Evolutionary conservation across 371 early-diverging fungal genomes (phyloP).

Genomic region (Lichtheimia corymbifera): DNA sequence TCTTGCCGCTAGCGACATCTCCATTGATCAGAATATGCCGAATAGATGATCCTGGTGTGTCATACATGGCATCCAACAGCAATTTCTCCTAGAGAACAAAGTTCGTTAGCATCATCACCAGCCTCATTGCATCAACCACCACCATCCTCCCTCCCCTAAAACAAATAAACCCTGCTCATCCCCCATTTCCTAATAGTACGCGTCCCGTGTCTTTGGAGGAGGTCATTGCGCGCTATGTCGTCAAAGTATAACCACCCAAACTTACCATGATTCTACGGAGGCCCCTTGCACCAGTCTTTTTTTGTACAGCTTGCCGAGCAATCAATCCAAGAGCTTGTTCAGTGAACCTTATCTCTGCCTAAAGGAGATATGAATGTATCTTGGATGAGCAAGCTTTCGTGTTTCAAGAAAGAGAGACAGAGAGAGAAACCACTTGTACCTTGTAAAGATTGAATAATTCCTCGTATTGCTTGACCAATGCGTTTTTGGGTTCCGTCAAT

Average conservation of each 20-base stretch:
- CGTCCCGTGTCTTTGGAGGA: too few relatives aligned
- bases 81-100: conserved; percentile 50
- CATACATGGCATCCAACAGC: conserved; percentile 74
- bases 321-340: conserved; percentile 61
- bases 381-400: too few relatives aligned
- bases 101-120: not conserved
- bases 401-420: not conserved
- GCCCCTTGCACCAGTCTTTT: conserved; percentile 83
- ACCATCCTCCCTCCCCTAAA: too few relatives aligned
- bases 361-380: not conserved
- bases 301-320: conserved; percentile 69
- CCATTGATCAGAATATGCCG: conserved; percentile 61
- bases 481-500: conserved; percentile 76
- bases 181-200: too few relatives aligned
- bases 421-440: conserved; percentile 21
- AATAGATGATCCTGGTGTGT: conserved; percentile 67
- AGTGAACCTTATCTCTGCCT: conserved; percentile 61
- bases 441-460: conserved; percentile 63
- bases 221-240: too few relatives aligned
- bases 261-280: conserved; percentile 73
- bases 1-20: conserved; percentile 46
- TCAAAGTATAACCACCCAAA: too few relatives aligned
- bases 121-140: not conserved
- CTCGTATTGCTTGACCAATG: conserved; percentile 76
- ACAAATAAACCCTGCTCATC: too few relatives aligned